These are phyloP conservation scores for Prunus yedoensis DNA, from an alignment of 331 rosid species.

Conservation along the genomic window DNA sequence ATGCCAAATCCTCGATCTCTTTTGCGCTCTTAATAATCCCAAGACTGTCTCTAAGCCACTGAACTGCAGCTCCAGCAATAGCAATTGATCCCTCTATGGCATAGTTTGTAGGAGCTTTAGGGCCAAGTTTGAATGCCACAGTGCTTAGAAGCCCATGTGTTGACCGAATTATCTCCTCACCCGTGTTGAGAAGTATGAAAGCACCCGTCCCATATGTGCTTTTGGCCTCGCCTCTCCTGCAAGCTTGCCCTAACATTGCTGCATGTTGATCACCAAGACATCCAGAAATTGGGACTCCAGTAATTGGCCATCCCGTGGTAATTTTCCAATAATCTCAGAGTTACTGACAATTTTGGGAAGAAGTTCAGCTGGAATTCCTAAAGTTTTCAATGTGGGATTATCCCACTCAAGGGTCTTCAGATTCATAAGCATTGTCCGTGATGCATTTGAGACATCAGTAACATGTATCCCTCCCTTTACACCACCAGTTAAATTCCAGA, in stretches of 20 bases:
- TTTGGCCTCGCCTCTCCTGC: slow-evolving; percentile 82
- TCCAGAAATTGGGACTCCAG: slow-evolving; percentile 75
- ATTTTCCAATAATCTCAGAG: slow-evolving; percentile 77
- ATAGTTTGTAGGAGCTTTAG: slow-evolving; percentile 57
- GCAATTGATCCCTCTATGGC: slow-evolving; percentile 97
- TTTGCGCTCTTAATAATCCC: slow-evolving; percentile 58
- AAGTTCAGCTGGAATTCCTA: slow-evolving; percentile 52
- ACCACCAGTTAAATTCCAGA: slow-evolving; percentile 90
- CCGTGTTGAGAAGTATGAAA: slow-evolving; percentile 82
- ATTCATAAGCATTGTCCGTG: slow-evolving; percentile 91
- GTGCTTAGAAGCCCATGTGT: slow-evolving; percentile 81
- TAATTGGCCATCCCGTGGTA: slow-evolving; percentile 63
- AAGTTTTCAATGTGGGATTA: slow-evolving; percentile 48
- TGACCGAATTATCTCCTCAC: slow-evolving; percentile 55
- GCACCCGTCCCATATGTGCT: slow-evolving; percentile 97
- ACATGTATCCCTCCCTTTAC: slow-evolving; percentile 71
- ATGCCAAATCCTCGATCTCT: slow-evolving; percentile 74
- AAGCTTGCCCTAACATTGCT: slow-evolving; percentile 89
- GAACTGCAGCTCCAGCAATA: slow-evolving; percentile 97
- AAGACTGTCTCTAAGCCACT: slow-evolving; percentile 91
- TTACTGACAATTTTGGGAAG: slow-evolving; percentile 81
- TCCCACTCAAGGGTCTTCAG: slow-evolving; percentile 84
- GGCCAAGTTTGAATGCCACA: slow-evolving; percentile 83
- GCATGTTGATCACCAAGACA: slow-evolving; percentile 98
- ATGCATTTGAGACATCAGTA: slow-evolving; percentile 91